Base-by-base conservation (phyloP, 371 early-diverging fungal species). In the Pancytospora philotis region DNA sequence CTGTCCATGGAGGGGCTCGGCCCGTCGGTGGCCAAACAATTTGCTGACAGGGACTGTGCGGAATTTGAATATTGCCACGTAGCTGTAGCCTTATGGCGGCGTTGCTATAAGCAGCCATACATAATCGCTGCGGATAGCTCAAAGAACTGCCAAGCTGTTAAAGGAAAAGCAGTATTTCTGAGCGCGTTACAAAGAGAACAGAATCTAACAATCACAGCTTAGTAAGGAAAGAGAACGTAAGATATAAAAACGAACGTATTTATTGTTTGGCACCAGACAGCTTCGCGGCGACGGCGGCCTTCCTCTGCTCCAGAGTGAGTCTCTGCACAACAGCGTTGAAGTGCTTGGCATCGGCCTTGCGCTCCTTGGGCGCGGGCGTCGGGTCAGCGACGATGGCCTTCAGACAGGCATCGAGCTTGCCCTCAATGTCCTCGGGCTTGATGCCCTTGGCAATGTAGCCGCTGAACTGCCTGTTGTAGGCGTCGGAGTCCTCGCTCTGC, bases 401-500 rank as follows among this genome's bases (percentile, higher is more conserved):
- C 86, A 96, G 93, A 63, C 93, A 94, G 66, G 85, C 83, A 75
- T 86, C 83, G 89, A 94, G 95, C 84, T 92, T 87, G 71, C 87
- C 89, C 84, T 95, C 92, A 68, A 98, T 83, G 76, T 85, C 86
- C 74, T 93, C 96, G 57, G 94, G 86, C 65, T 85, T 81, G 73
- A 96, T 84, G 66, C 88, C 93, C 62, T 84, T 85, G 82, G 86
- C 90, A 80, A 96, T 85, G 88, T 89, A 96, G 78, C 85, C 85
- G 63, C 91, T 82, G 85, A 98, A 98, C 83, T 93, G 93, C 77
- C 85, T 84, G 86, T 92, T 90, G 90, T 88, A 96, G 73, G 86
- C 86, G 76, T 95, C 94, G 82, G 89, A 89, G 84, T 96, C 94
- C 81, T 91, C 92, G 84, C 95, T 95, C 84, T 90, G 86, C 72